Base-by-base conservation (phyloP, 139 green algal species). In the Chlamydomonas eustigma region DNA sequence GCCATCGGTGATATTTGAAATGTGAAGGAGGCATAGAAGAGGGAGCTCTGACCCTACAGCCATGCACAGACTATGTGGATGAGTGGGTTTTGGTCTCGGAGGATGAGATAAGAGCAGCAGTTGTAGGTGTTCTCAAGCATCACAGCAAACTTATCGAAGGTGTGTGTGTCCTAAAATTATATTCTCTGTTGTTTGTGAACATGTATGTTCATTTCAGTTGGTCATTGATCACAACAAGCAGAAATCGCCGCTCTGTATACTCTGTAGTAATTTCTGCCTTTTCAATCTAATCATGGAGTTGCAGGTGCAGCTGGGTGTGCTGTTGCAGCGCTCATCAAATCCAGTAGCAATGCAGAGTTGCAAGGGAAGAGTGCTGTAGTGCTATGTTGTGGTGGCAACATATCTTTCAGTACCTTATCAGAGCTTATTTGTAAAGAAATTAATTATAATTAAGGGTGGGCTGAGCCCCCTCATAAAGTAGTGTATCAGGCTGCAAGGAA, bases 341-440 rank as follows among this genome's bases (percentile, higher is more conserved):
- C 79, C 36, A 52, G 37, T 3, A 30, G 77, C 8, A 38, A 39
- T 0, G 39, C 18, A 1, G 1, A 67, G 32, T 25, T 88, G 37
- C 5, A 36, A 6, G 80, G 85, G 0, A 83, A 79, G 58, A 51
- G 66, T 4, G 71, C 76, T 2, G 87, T 87, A 39, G 78, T 90
- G 38, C 66, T 93, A 12, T 84, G 74, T 44, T 88, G 81, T 58
- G 88, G 88, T 2, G 87, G 88, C 50, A 93, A 93, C 69, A 66
- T 92, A 0, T 44, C 64, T 1, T 31, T 77, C 34, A 39, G 71
- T 2, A 51, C 73, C 2, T 70, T 90, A n/a, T n/a, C n/a, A n/a
- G n/a, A n/a, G n/a, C n/a, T n/a, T n/a, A n/a, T n/a, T n/a, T n/a
- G n/a, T n/a, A n/a, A n/a, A n/a, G n/a, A n/a, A n/a, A n/a, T n/a